These are phyloP conservation scores for Biscogniauxia marginata DNA, from an alignment of 2,329 filamentous ascomycete species.

Conservation along the genomic window DNA sequence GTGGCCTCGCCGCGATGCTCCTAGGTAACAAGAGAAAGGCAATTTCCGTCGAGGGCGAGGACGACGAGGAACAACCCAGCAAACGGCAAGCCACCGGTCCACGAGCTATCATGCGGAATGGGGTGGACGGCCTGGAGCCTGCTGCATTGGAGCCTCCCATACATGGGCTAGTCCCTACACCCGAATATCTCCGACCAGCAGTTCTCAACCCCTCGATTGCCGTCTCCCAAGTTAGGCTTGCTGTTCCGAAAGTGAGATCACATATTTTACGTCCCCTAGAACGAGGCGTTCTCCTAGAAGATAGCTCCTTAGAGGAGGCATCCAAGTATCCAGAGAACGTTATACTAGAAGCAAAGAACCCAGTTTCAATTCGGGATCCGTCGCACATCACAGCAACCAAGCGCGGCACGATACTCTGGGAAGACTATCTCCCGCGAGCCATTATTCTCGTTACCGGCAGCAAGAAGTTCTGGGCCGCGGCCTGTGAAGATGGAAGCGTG, in stretches of 20 bases:
- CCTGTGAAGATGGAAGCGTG: slow-evolving; percentile 87
- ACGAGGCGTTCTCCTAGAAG: slow-evolving; percentile 54
- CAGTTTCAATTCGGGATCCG: slow-evolving; percentile 73
- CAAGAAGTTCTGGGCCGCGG: slow-evolving; percentile 85
- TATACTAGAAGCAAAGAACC: slow-evolving; percentile 87
- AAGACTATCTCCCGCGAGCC: slow-evolving; percentile 84
- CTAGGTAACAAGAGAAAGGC: slow-evolving; percentile 92
- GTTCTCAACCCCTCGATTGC: slow-evolving; percentile 79
- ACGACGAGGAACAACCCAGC: slow-evolving; percentile 59
- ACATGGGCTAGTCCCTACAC: slow-evolving; percentile 64
- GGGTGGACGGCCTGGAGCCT: slow-evolving; percentile 73
- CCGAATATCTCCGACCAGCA: slow-evolving; percentile 84
- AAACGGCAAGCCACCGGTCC: slow-evolving; percentile 64
- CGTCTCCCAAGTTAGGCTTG: slow-evolving; percentile 79
- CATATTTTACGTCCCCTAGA: slow-evolving; percentile 83
- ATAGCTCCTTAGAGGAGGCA: slow-evolving; percentile 58
- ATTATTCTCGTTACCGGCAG: slow-evolving; percentile 91
- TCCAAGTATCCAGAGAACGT: slow-evolving; percentile 65
- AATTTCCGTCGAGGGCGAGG: slow-evolving; percentile 69
- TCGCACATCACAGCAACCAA: slow-evolving; percentile 80
- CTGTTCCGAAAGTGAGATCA: slow-evolving; percentile 80
- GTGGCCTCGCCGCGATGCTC: slow-evolving; percentile 80
- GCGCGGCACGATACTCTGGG: slow-evolving; percentile 80
- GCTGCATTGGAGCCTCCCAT: slow-evolving; percentile 61
- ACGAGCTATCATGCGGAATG: slow-evolving; percentile 72